Percentiles rank a stretch among this genome's conserved stretches.
Evolutionary conservation across 2,329 filamentous ascomycete species (phyloP).

Genomic region (Penicillium paneum): DNA sequence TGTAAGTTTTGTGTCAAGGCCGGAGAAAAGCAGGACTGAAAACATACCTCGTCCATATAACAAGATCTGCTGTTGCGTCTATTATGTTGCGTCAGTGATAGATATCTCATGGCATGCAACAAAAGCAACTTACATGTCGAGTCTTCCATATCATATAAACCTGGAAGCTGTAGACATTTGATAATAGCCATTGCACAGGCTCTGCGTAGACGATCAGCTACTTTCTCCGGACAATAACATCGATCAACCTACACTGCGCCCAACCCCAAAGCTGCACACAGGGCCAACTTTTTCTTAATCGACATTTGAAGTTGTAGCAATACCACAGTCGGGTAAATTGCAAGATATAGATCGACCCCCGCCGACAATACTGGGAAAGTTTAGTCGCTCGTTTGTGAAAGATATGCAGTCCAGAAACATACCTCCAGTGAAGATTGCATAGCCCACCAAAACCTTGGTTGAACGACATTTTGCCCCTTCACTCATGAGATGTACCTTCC

Average conservation of each 20-base stretch:
- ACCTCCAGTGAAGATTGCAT: slow-evolving; percentile 43
- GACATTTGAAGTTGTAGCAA: slow-evolving; percentile 35
- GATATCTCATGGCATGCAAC: background rate
- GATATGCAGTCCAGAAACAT: slow-evolving; percentile 3
- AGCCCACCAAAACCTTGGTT: slow-evolving; percentile 37
- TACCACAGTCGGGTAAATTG: slow-evolving; percentile 32
- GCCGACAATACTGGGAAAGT: slow-evolving; percentile 24
- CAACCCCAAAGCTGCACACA: background rate
- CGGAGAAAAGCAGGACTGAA: background rate
- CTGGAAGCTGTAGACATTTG: slow-evolving; percentile 32
- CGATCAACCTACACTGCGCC: background rate
- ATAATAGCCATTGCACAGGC: slow-evolving; percentile 33
- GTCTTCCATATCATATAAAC: slow-evolving; percentile 19
- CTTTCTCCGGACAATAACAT: background rate
- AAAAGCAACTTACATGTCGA: background rate
- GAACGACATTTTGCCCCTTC: slow-evolving; percentile 37
- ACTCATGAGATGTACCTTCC: slow-evolving; percentile 32
- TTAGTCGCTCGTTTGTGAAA: background rate
- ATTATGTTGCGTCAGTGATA: background rate
- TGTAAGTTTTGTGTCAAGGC: background rate
- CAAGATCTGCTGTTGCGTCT: slow-evolving; percentile 2
- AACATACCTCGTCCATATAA: slow-evolving; percentile 2
- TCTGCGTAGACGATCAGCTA: slow-evolving; percentile 17
- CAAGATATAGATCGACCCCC: slow-evolving; percentile 33
- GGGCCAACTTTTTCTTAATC: slow-evolving; percentile 23